phyloP scores from a whole-genome alignment of 495 filamentous ascomycete species.

The Talaromyces ruber region DNA sequence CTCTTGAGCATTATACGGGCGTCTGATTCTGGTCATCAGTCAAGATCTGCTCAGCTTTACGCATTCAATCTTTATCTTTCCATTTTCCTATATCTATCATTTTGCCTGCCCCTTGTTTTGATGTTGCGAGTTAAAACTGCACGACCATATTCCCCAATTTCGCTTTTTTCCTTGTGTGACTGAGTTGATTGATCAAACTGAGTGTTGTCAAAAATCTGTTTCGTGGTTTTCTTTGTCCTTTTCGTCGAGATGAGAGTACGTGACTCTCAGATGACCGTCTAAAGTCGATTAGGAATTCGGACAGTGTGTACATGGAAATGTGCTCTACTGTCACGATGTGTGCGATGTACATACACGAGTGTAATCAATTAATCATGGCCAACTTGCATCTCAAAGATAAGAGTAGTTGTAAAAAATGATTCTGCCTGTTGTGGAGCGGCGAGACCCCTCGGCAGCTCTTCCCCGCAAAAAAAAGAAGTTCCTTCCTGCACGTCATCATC shows the following conservation, averaged over 20 bases:
- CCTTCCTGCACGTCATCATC: neutral
- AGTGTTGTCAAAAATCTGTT: neutral
- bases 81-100: constrained; percentile 14
- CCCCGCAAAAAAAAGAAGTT: neutral
- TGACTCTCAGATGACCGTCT: neutral
- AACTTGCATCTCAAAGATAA: neutral
- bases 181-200: constrained; percentile 17
- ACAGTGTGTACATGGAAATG: neutral
- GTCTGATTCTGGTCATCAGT: constrained; percentile 36
- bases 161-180: constrained; percentile 12
- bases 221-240: constrained; percentile 6
- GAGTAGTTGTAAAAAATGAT: neutral
- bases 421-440: neutral
- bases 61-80: constrained; percentile 20
- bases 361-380: neutral
- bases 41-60: constrained; percentile 25
- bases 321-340: neutral
- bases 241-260: neutral
- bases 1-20: constrained; percentile 35
- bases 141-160: constrained; percentile 10
- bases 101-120: constrained; percentile 10
- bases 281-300: neutral
- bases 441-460: neutral
- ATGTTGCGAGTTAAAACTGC: constrained; percentile 11
- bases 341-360: constrained; percentile 10